Evolutionary conservation across 2,329 filamentous ascomycete species (phyloP), one percentile per base, ranked within the genome.

Genomic region (Niveomyces coronatus): DNA sequence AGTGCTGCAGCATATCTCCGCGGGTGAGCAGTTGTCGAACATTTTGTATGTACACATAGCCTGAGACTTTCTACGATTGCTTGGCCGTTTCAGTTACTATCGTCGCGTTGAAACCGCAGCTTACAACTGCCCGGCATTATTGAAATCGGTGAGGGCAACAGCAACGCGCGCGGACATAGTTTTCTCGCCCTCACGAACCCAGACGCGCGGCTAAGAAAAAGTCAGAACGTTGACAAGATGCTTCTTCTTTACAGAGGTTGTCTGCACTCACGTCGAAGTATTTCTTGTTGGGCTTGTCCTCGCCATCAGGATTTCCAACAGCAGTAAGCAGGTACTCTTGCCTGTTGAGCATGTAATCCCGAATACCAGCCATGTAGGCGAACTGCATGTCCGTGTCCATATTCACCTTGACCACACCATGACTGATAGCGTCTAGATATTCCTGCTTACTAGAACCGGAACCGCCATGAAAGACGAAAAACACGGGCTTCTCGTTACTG

Each of bases 221-320:
- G 43, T 45, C 32, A 47, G 43, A 4, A 14, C 8, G 15, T 23
- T 18, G 31, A 31, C 22, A 32, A 10, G n/a, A 11, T 29, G 11
- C 5, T 23, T 16, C 3, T 28, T 13, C 8, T 24, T n/a, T 16
- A n/a, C 9, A 16, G 15, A 43, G 49, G 29, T 8, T 31, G 32
- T 7, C 3, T 31, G 39, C 44, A 58, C 60, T 60, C 54, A 62
- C 64, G 52, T 83, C 79, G 54, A 84, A 87, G 70, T 71, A 81
- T 71, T 95, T 96, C 85, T 98, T 98, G 80, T 98, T 98, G 58
- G 91, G 89, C 82, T 96, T 96, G 70, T 94, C 85, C 15, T 78
- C 80, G 44, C 89, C 88, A 35, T 96, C 88, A 49, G 89, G 89
- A 76, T 96, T 98, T 56, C 91, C 91, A 51, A 98, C 82, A 56